phyloP scores from a whole-genome alignment of 2,329 filamentous ascomycete genomes.

The Verticillium tricorpus region DNA sequence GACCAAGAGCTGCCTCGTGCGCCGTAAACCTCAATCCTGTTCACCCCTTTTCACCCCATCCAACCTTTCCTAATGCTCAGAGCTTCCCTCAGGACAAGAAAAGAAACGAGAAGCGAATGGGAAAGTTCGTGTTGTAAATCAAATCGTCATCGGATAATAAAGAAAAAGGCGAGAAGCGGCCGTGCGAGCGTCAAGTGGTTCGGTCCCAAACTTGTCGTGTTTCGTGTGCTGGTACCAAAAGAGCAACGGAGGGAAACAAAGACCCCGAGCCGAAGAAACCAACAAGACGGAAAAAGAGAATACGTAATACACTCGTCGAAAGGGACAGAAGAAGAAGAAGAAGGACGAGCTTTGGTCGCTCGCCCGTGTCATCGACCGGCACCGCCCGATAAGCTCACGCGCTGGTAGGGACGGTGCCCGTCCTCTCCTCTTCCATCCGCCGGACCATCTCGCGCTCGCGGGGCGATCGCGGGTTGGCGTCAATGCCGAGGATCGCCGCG shows the following conservation, averaged over 20 bases:
- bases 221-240: neutral
- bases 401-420: constrained; percentile 21
- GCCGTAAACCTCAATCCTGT: neutral
- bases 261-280: neutral
- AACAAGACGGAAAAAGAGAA: constrained; percentile 1
- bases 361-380: neutral
- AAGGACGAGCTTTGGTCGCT: neutral
- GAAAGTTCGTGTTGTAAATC: neutral
- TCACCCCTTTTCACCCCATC: neutral
- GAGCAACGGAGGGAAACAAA: neutral
- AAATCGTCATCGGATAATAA: neutral
- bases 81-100: neutral
- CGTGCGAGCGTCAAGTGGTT: neutral
- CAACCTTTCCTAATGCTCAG: neutral
- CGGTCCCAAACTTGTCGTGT: neutral
- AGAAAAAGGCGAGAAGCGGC: neutral
- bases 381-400: constrained; percentile 18
- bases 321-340: neutral
- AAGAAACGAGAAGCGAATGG: neutral
- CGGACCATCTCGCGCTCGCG: constrained; percentile 54
- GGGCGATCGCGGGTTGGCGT: constrained; percentile 52
- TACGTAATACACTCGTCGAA: constrained; percentile 13
- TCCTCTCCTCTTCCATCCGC: constrained; percentile 48
- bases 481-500: constrained; percentile 57
- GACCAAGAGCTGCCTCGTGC: neutral